Evolutionary conservation across 768 basidiomycete genomes (phyloP).

Genomic region (Tulasnella sp.): DNA sequence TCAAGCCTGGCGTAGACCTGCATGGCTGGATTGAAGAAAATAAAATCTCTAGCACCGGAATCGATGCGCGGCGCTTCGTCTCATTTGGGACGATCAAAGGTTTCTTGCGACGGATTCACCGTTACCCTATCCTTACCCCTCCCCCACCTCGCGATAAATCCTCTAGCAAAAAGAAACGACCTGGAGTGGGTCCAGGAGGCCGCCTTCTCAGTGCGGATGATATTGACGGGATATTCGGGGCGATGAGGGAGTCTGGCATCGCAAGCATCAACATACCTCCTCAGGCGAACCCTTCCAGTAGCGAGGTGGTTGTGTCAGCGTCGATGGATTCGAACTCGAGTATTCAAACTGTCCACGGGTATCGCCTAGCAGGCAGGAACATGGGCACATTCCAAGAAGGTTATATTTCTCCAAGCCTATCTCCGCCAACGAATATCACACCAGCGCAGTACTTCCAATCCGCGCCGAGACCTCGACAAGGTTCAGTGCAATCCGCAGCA

Average conservation of each 20-base stretch:
- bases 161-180: constrained; percentile 5
- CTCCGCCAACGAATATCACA: constrained; percentile 8
- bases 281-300: not conserved
- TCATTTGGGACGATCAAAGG: constrained; percentile 99
- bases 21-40: constrained; percentile 80
- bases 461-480: constrained; percentile 5
- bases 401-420: not conserved
- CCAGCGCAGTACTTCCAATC: constrained; percentile 11
- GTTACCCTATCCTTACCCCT: constrained; percentile 63
- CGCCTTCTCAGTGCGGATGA: constrained; percentile 5
- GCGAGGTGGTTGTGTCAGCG: not conserved
- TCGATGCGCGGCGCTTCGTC: constrained; percentile 89
- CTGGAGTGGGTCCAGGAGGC: not conserved
- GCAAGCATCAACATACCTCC: not conserved
- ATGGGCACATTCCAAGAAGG: not conserved
- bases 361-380: constrained; percentile 1
- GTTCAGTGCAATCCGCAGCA: constrained; percentile 11
- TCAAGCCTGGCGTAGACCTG: constrained; percentile 74
- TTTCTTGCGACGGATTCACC: constrained; percentile 83
- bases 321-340: constrained; percentile 11
- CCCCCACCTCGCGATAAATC: constrained; percentile 10
- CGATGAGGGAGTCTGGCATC: constrained; percentile 4
- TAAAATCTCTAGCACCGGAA: constrained; percentile 55
- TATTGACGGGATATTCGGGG: constrained; percentile 4
- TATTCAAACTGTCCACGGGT: constrained; percentile 7